Evolutionary conservation across 2,329 filamentous ascomycete species (phyloP).

Genomic region (Alternaria triticina): DNA sequence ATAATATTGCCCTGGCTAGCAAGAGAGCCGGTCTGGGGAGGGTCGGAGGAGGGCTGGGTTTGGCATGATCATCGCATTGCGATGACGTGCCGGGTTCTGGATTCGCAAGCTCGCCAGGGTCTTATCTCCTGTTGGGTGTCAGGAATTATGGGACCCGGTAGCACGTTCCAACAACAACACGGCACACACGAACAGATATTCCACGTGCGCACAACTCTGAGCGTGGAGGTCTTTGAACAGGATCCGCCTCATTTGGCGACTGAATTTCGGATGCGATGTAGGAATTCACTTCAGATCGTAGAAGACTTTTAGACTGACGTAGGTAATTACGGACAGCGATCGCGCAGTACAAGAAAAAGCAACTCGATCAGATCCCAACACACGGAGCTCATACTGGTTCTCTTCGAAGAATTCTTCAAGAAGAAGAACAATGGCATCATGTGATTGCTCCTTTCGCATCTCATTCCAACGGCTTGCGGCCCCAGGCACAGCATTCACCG

Average conservation of each 20-base stretch:
- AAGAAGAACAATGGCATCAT: not conserved
- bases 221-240: not conserved
- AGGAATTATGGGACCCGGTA: slow-evolving; percentile 6
- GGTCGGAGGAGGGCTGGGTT: slow-evolving; percentile 20
- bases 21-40: slow-evolving; percentile 23
- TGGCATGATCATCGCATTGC: slow-evolving; percentile 16
- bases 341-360: not conserved
- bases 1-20: slow-evolving; percentile 37
- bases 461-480: not conserved
- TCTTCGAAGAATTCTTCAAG: not conserved
- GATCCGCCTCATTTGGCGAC: not conserved
- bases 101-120: not conserved
- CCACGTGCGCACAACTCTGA: not conserved
- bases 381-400: not conserved
- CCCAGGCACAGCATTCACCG: not conserved
- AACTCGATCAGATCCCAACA: not conserved
- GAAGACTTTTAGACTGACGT: not conserved
- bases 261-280: not conserved
- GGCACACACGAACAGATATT: not conserved
- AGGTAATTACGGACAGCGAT: not conserved
- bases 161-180: slow-evolving; percentile 10
- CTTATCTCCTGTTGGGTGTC: slow-evolving; percentile 8
- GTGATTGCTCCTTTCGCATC: not conserved
- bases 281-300: not conserved
- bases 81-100: slow-evolving; percentile 10